Base-by-base conservation (phyloP, 164 flowering plant genomes). In the Stephania cephalantha region DNA sequence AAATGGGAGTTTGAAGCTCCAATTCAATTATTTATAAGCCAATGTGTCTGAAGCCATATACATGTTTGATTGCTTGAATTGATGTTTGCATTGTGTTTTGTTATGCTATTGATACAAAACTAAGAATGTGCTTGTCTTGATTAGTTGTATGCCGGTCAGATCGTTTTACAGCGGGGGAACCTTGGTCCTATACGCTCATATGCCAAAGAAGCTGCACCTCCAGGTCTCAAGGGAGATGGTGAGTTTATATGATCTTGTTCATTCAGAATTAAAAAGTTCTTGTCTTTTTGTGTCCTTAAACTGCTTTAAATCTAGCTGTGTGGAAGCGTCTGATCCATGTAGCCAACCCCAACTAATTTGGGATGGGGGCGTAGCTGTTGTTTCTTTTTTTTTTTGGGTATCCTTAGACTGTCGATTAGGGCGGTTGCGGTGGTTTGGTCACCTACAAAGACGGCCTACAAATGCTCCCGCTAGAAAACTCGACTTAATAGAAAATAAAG, bases 191-290 rank as follows among this genome's bases (percentile, higher is more conserved):
- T 82, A 30, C 97, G 98, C 69, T 85, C n/a, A 71, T 95, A 81
- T 83, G 91, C 99, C 44, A 90, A 91, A 71, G 89, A 84, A 81
- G 91, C 97, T 81, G 86, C 86, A 67, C 79, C 79, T 15, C 75
- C 81, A 30, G 82, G 83, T 18, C 88, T 86, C 30, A 90, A 95
- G 87, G 98, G 98, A 78, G 98, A 95, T 82, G 89, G 99, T 95
- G 68, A 83, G 98, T 84, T 63, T 44, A 70, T 46, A 69, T 20
- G 5, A 61, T 15, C 17, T 12, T 74, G 7, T 45, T 72, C 15
- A 8, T 71, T 50, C 30, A 66, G 46, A 22, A 17, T n/a, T 25
- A 22, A 45, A 73, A 48, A n/a, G 0, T 31, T 64, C 64, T 13
- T 30, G 7, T 18, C 20, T 71, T 52, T 1, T 9, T 2, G 68